A percentile compares a stretch with the other conserved stretches of the same genome.
phyloP scores from a whole-genome alignment of 116 monocot genomes.

The Papilionanthe hybrid region DNA sequence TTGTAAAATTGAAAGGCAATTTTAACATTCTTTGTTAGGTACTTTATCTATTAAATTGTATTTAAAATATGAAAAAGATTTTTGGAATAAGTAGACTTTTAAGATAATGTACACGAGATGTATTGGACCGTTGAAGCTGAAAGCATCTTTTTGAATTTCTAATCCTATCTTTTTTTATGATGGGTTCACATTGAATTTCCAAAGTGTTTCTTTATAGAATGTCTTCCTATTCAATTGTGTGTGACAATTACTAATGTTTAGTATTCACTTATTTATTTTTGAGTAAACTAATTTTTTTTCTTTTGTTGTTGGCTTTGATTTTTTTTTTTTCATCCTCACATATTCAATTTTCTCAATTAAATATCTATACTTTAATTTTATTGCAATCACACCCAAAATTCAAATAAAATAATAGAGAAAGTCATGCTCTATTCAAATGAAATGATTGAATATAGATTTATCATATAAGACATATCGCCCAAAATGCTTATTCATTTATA shows the following conservation, averaged over 20 bases:
- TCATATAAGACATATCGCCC: too few relatives aligned
- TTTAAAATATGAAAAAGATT: slow-evolving; percentile 1
- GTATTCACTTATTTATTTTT: too few relatives aligned
- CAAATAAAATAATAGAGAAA: too few relatives aligned
- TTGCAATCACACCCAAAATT: too few relatives aligned
- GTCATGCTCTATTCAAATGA: too few relatives aligned
- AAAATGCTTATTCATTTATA: too few relatives aligned
- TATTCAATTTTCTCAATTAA: too few relatives aligned
- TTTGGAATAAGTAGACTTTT: background rate
- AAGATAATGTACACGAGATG: background rate
- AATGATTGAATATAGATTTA: too few relatives aligned
- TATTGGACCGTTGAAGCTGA: background rate
- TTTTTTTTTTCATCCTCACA: background rate
- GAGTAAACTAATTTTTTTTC: background rate
- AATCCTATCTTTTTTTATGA: background rate
- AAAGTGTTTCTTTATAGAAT: background rate
- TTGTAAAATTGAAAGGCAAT: too few relatives aligned
- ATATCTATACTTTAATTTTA: too few relatives aligned
- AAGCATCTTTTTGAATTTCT: background rate
- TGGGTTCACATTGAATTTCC: background rate
- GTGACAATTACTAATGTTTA: background rate
- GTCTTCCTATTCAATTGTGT: background rate
- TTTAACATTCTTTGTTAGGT: too few relatives aligned
- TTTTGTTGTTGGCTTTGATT: background rate
- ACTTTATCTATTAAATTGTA: too few relatives aligned